Conservation (phyloP, 2,329 filamentous ascomycete genomes). For the Sclerotinia sclerotiorum region DNA sequence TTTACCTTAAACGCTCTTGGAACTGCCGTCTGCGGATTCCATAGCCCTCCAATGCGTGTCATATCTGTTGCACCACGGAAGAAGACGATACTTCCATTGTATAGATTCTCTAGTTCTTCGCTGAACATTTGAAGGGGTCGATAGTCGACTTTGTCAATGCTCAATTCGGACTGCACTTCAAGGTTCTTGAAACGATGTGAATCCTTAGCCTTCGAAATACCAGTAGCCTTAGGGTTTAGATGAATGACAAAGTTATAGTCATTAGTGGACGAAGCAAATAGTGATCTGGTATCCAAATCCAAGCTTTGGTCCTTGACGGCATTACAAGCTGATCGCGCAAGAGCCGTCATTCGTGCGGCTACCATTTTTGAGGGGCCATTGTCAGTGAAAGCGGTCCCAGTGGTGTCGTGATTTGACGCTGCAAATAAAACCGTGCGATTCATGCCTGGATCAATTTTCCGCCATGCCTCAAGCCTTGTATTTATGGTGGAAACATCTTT, state of each 20-base stretch:
- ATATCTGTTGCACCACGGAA: constrained; percentile 67
- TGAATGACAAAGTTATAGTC: constrained; percentile 89
- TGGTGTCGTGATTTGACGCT: constrained; percentile 73
- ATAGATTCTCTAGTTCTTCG: constrained; percentile 64
- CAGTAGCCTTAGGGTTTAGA: constrained; percentile 47
- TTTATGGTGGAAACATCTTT: constrained; percentile 62
- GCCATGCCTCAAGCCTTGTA: constrained; percentile 77
- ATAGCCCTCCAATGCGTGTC: constrained; percentile 61
- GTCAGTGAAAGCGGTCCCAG: constrained; percentile 79
- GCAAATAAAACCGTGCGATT: constrained; percentile 80
- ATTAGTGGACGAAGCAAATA: constrained; percentile 71
- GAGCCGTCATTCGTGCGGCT: constrained; percentile 75
- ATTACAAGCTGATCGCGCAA: constrained; percentile 74
- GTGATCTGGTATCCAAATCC: constrained; percentile 52
- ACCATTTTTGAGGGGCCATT: constrained; percentile 75
- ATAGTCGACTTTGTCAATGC: constrained; percentile 50
- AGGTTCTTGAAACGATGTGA: constrained; percentile 76
- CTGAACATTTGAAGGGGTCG: constrained; percentile 65
- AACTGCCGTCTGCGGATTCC: constrained; percentile 55
- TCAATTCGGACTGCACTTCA: constrained; percentile 53
- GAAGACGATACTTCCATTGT: constrained; percentile 71
- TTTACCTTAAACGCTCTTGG: constrained; percentile 66
- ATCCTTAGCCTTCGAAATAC: constrained; percentile 41
- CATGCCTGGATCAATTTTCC: constrained; percentile 84
- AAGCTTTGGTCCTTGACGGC: constrained; percentile 55